phyloP scores from a whole-genome alignment of 768 basidiomycete species.

The Lyophyllum semitale region DNA sequence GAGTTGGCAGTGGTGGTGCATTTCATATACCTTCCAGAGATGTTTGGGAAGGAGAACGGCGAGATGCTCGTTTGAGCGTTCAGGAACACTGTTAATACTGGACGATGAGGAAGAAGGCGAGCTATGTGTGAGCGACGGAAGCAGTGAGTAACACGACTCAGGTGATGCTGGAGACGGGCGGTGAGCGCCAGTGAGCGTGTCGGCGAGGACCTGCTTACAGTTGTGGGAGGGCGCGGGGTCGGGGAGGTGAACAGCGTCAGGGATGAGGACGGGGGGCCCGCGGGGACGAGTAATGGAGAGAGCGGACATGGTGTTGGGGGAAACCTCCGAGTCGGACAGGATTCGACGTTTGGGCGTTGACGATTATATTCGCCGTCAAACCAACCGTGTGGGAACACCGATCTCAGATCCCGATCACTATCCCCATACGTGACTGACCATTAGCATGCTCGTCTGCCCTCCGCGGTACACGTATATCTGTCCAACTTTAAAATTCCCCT shows the following conservation, averaged over 20 bases:
- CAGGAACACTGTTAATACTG: conserved; percentile 26
- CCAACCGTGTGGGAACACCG: conserved; percentile 9
- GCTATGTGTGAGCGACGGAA: conserved; percentile 29
- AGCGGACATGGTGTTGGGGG: conserved; percentile 23
- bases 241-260: not conserved
- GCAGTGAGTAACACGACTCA: conserved; percentile 23
- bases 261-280: conserved; percentile 4
- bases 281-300: conserved; percentile 23
- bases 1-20: conserved; percentile 4
- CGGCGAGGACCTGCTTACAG: not conserved
- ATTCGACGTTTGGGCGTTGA: not conserved
- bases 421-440: conserved; percentile 11
- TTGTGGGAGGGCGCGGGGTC: not conserved
- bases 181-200: not conserved
- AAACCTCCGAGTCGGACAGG: conserved; percentile 6
- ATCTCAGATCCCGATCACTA: conserved; percentile 19
- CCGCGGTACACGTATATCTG: conserved; percentile 10
- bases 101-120: conserved; percentile 35
- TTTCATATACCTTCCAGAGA: conserved; percentile 69
- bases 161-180: conserved; percentile 15
- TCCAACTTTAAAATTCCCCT: conserved; percentile 6
- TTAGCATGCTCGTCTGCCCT: conserved; percentile 1
- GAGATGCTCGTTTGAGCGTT: conserved; percentile 68
- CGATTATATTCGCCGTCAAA: conserved; percentile 18
- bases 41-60: conserved; percentile 70